Evolutionary conservation across 192 early-diverging fungal species (phyloP), one percentile per base, ranked within the genome.

Genomic region (Radiomyces spectabilis): DNA sequence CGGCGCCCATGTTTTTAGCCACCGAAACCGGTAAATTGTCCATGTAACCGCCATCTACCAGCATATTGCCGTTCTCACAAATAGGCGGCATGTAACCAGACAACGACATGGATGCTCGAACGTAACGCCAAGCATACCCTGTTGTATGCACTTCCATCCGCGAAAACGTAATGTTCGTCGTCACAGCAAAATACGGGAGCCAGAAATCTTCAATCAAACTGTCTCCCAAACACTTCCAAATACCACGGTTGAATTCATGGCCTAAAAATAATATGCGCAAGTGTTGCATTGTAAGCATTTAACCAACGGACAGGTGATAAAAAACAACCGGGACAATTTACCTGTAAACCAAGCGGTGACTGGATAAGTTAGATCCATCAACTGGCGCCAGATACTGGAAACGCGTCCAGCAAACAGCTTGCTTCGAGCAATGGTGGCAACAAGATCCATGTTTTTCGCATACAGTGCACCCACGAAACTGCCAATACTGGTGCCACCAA

Each of bases 31-130:
- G 97, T 54, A 99, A 69, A 66, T 98, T 97, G 66, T 97, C 93
- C 72, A 97, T 80, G 66, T 99, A 99, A 4, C 97, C 97, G 49
- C 97, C 97, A 62, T 99, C 97, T 10, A 99, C 83, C n/a, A 99
- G 71, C 85, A 99, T 84, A 58, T 94, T 80, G 24, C 97, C 97
- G 55, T 96, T 87, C 66, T 98, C 93, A 61, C 91, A 97, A 31
- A 99, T 72, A 0, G 97, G 97, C 1, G 97, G 97, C 53, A 99
- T 71, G 63, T 89, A 97, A 6, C 93, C 94, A 4, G 92, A 85
- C 9, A 99, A 76, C 2, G 93, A 95, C 97, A 99, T 99, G 37
- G 93, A 96, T 2, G 97, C 97, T 25, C 97, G 86, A 38, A 99
- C 80, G 41, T 93, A 97, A 4, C 94, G 85, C 97, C 97, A 99